Evolutionary conservation across 495 filamentous ascomycete species (phyloP), one percentile per base, ranked within the genome.

Genomic region (Chlorociboria aeruginascens): DNA sequence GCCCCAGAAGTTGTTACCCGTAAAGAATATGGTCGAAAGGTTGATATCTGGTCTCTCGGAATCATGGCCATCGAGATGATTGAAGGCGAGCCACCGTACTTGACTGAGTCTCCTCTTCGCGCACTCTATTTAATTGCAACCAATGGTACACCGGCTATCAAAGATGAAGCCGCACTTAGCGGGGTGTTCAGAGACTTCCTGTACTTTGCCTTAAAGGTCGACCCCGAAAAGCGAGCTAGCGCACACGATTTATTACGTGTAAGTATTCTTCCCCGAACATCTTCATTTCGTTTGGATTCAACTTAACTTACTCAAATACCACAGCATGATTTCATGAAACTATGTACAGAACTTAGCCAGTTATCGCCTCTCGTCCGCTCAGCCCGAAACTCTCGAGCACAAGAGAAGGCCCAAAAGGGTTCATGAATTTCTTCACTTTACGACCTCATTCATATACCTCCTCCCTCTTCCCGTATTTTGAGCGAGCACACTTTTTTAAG

Each of bases 51-150:
- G 92, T 92, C 85, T 60, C 66, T 98, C 42, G 92, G 92, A 46
- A 98, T 98, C 64, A 98, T 98, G 92, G 88, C 92, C n/a, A 98
- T 98, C 56, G 92, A 98, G 64, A 98, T 98, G 92, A 95, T 98
- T 51, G 92, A 98, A 66, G 93, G 92, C 53, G 92, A 98, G 58
- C 92, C 92, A 12, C 92, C 92, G 12, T 98, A 98, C 62, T 69
- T 98, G 45, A 98, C 88, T 16, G 92, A 98, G 64, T 90, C 85
- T 17, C 92, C 92, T 8, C 78, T 98, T 37, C 79, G 92, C 36
- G 92, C 92, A 3, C 73, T 98, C 28, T 98, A 90, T 69, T 65
- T 98, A 53, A 98, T 98, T 64, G 93, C 92, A 39, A 97, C 93
- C 16, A 95, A 95, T 59, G 92, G 92, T 32, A 97, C 93, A 6